Conservation (phyloP, 176 grass and related monocot species). For the bread wheat (Triticum aestivum) region DNA sequence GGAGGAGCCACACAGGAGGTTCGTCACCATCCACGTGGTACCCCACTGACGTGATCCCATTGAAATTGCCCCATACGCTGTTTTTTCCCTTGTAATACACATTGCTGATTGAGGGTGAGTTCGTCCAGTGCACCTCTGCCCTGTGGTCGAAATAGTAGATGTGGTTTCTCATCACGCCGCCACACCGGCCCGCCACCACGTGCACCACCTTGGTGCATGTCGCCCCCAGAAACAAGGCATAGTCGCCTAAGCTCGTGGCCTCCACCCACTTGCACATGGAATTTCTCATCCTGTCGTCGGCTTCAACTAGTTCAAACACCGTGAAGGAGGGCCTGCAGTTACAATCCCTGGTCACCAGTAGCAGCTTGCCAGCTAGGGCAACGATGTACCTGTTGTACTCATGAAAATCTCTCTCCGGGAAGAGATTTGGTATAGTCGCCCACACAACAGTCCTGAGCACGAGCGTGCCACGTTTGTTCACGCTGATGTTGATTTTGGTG, state of each 20-base stretch:
- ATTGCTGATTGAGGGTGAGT: neutral
- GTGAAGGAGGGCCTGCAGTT: neutral
- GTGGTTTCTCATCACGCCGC: neutral
- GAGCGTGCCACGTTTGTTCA: neutral
- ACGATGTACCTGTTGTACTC: neutral
- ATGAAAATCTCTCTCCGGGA: neutral
- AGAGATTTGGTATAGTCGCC: neutral
- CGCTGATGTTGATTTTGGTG: neutral
- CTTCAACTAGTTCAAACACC: neutral
- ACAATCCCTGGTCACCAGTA: neutral
- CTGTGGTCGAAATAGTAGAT: neutral
- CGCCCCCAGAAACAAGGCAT: neutral
- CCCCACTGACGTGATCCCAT: neutral
- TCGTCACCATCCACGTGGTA: neutral
- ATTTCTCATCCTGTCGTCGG: neutral
- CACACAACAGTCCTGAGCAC: neutral
- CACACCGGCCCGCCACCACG: too few species aligned
- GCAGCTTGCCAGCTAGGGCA: neutral
- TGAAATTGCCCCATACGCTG: too few species aligned
- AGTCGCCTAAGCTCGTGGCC: neutral
- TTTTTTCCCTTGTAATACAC: neutral
- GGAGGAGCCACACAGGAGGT: neutral
- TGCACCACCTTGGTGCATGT: neutral
- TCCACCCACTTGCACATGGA: neutral
- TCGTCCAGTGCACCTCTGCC: too few species aligned